Evolutionary conservation across 345 rosid species (phyloP), one percentile per base, ranked within the genome.

Genomic region (Pistacia integerrima): DNA sequence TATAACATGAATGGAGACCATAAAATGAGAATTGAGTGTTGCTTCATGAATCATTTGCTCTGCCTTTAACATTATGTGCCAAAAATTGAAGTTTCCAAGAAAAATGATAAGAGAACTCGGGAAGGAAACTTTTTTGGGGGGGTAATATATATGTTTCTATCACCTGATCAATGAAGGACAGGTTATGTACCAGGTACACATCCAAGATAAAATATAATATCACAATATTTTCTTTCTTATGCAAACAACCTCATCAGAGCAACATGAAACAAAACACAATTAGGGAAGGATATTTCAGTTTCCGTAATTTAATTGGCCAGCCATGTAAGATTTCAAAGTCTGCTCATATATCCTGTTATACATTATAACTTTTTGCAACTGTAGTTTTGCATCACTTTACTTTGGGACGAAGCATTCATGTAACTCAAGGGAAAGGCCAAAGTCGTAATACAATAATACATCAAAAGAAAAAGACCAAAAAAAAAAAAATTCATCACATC

Each of bases 281-380:
- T 18, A 36, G 48, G 17, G 65, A 62, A 71, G 14, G 10, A 55
- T 16, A 57, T 20, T 59, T 58, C 17, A 68, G n/a, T 76, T 76
- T 76, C 57, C 66, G 10, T 33, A 20, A 54, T 22, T 54, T 49
- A 55, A 33, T 18, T 13, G 33, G 35, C 48, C 74, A 68, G 20
- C 49, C 22, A 11, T 48, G 17, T 36, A 30, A 28, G 22, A 25
- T 17, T 63, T 70, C 46, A 22, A 54, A 44, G 28, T 52, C 56
- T 33, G 46, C 44, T 51, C 36, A 41, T 10, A 33, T 22, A 20
- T 58, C 48, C 2, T 18, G 38, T 64, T 11, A 61, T 0, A 11
- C 36, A 2, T 3, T 11, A 25, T 4, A 5, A 11, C 13, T 61
- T 30, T 61, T 61, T 11, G n/a, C 22, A 8, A 2, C 22, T 64